Base-by-base conservation (phyloP, 2,329 filamentous ascomycete species). In the Teratosphaeria epicoccoides region DNA sequence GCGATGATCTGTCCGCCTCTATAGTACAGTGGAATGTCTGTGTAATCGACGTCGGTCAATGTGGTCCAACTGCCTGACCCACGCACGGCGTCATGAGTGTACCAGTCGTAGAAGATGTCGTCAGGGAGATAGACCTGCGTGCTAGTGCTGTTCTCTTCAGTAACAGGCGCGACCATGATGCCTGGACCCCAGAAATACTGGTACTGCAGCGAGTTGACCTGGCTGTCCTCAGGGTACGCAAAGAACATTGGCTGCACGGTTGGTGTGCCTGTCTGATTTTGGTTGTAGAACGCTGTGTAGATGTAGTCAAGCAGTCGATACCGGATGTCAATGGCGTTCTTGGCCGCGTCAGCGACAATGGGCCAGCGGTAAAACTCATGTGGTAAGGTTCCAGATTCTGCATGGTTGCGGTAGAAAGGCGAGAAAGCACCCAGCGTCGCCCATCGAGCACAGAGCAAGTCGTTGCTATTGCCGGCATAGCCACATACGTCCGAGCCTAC, bases 271-370 rank as follows among this genome's bases (percentile, higher is more conserved):
- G 77, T 76, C 17, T 72, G 61, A 25, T 74, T 77, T 64, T 87
- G 79, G 52, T 71, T 69, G 63, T 82, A 73, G 59, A 88, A 73
- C 0, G 82, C 80, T 1, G 86, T 89, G 73, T 91, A 90, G 54
- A 87, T 75, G 70, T 90, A 90, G 61, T 89, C 86, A 11, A 90
- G 73, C n/a, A 90, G 73, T 26, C 79, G 76, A 70, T 90, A 90
- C n/a, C 87, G 78, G 46, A 82, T 81, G 25, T 77, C 77, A 59
- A 90, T 88, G 17, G 82, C 84, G 53, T 80, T 83, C 51, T 76
- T 77, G 0, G 84, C 84, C 0, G 84, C 82, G 7, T 76, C 70
- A 0, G 84, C 73, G 4, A 87, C 84, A 1, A 72, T 68, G 0
- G 73, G 70, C 82, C 84, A 89, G 45, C 73, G 77, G 67, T 89